Evolutionary conservation across 257 asterid species (phyloP), one percentile per base, ranked within the genome.

Genomic region (Solanum dulcamara): DNA sequence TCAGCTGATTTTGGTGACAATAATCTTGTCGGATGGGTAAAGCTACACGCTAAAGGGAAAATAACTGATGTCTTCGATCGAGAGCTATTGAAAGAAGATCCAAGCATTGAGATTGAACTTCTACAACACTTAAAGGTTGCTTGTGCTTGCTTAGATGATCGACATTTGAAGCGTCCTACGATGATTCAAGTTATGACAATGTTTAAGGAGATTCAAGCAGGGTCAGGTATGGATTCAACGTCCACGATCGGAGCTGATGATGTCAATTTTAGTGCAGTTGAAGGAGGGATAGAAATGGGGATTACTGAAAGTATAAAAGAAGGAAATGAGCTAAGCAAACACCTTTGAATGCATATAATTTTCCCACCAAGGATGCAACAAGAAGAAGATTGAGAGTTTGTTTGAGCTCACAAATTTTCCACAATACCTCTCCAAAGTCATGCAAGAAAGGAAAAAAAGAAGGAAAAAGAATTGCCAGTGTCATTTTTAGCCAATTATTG

Each of bases 1-100:
- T 95, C 99, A 1, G 90, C 90, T 6, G 98, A 95, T 86, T 96
- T 96, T 32, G 99, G 98, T 2, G 99, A 96, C 88, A 94, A 96
- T 71, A 96, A 96, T 80, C 92, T 96, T 0, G 99, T 96, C 17
- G 99, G 98, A 46, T 96, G 99, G 99, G 99, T 93, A 40, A 95
- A 92, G 86, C 91, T 85, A 75, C 96, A 93, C 17, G 96, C 97
- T 1, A 93, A 89, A 85, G 88, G 85, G 72, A 91, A 90, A 87
- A 83, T 94, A 64, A 89, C 92, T 33, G 98, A 96, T 32, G 98
- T 96, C 5, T 94, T 96, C 11, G 97, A 96, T 71, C 93, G 91
- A 0, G 89, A 62, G 26, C 70, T 96, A 80, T 48, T 95, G 20
- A 95, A 90, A 81, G 98, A 95, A n/a, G 98, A 94, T 59, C 94